A percentile compares a stretch with the other conserved stretches of the same genome.
These are phyloP conservation scores for Diaporthe helianthi DNA, from an alignment of 2,329 filamentous ascomycete genomes.

Conservation along the genomic window DNA sequence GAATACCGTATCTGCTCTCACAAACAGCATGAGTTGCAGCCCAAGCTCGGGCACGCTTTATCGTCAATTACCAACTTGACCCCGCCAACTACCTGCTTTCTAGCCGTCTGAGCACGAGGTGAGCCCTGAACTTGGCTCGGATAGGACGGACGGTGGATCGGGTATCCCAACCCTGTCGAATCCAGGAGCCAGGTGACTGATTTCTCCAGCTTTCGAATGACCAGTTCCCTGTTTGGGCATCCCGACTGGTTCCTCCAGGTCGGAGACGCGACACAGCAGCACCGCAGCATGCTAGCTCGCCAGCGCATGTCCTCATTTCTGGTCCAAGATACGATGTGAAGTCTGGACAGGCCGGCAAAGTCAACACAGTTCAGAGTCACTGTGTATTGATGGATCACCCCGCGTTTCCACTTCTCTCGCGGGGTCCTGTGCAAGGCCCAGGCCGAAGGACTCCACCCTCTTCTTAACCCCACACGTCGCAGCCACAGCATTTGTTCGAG, in stretches of 20 bases:
- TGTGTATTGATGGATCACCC: conserved; percentile 18
- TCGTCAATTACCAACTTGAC: neutral
- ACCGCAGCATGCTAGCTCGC: neutral
- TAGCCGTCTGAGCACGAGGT: neutral
- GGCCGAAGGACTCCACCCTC: conserved; percentile 11
- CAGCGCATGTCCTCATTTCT: neutral
- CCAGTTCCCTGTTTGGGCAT: conserved; percentile 25
- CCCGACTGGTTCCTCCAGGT: conserved; percentile 4
- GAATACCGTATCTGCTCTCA: neutral
- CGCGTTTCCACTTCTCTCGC: conserved; percentile 25
- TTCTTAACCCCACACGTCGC: neutral
- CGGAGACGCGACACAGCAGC: neutral
- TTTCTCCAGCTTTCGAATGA: neutral
- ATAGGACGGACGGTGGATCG: conserved; percentile 15
- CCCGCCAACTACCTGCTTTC: neutral
- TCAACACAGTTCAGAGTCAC: neutral
- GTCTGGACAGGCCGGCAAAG: neutral
- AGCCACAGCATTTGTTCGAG: neutral
- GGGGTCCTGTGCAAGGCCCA: conserved; percentile 14
- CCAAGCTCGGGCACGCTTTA: neutral
- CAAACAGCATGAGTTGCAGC: neutral
- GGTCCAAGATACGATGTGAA: neutral
- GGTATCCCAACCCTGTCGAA: conserved; percentile 9
- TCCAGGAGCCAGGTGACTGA: conserved; percentile 1
- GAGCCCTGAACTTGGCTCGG: conserved; percentile 11